Evolutionary conservation across 306 rosid species (phyloP).

Genomic region (Prunus persica): DNA sequence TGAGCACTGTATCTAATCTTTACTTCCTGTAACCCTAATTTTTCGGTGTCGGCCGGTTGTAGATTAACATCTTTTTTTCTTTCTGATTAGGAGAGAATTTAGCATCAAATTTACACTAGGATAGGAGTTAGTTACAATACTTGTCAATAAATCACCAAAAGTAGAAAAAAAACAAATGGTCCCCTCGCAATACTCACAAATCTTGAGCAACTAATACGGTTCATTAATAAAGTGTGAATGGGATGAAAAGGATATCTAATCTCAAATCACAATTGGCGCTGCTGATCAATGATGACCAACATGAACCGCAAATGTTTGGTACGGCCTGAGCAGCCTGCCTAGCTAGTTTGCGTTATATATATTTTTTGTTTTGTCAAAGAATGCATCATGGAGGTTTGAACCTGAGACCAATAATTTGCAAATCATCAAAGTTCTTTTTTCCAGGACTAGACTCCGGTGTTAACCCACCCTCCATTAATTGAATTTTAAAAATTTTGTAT

Average conservation of each 20-base stretch:
- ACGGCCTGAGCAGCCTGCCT: background rate
- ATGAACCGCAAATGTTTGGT: background rate
- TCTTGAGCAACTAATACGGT: too few relatives aligned
- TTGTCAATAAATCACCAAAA: background rate
- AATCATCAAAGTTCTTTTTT: too few relatives aligned
- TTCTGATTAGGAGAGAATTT: too few relatives aligned
- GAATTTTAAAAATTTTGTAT: background rate
- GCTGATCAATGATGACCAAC: background rate
- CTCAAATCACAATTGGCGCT: too few relatives aligned
- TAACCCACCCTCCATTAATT: background rate
- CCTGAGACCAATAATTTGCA: too few relatives aligned
- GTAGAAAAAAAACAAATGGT: background rate
- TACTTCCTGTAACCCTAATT: background rate
- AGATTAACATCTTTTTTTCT: background rate
- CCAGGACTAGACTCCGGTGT: too few relatives aligned
- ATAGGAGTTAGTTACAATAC: background rate
- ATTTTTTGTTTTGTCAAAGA: too few relatives aligned
- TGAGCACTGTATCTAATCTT: too few relatives aligned
- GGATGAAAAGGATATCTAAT: too few relatives aligned
- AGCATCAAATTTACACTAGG: background rate
- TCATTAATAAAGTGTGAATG: too few relatives aligned
- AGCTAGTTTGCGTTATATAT: background rate
- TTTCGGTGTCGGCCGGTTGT: background rate
- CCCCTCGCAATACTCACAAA: constrained; percentile 3
- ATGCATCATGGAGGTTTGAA: too few relatives aligned